Evolutionary conservation across 257 asterid species (phyloP).

Genomic region (Catharanthus roseus): DNA sequence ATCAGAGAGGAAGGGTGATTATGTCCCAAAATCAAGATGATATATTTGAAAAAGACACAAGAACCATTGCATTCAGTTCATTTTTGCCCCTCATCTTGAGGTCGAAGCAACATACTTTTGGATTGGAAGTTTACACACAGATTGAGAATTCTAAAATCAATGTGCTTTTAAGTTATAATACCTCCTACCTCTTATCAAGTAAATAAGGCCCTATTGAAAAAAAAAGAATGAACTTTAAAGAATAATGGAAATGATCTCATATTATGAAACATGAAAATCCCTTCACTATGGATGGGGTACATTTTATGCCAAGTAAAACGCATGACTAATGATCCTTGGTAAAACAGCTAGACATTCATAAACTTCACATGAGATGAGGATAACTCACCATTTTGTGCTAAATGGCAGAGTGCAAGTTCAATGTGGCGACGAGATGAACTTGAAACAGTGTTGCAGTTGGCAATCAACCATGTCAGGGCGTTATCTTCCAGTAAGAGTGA

Average conservation of each 20-base stretch:
- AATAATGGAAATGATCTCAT: too few species aligned
- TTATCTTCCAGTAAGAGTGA: constrained; percentile 76
- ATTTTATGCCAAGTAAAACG: neutral
- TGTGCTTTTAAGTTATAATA: too few species aligned
- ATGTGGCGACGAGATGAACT: constrained; percentile 67
- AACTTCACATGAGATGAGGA: neutral
- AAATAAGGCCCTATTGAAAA: too few species aligned
- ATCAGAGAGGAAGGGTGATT: too few species aligned
- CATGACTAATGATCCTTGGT: neutral
- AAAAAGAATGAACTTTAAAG: too few species aligned
- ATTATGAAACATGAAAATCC: too few species aligned
- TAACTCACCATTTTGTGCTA: constrained; percentile 83
- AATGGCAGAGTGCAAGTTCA: constrained; percentile 89
- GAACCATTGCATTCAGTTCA: neutral
- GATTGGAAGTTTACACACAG: too few species aligned
- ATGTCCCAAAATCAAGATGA: neutral
- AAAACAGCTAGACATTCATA: neutral
- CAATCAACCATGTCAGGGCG: constrained; percentile 65
- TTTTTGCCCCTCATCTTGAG: neutral
- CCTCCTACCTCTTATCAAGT: too few species aligned
- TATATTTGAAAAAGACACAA: neutral
- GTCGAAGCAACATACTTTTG: neutral
- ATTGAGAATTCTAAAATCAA: too few species aligned
- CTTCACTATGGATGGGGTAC: too few species aligned
- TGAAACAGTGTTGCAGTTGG: constrained; percentile 50